Base-by-base conservation (phyloP, 257 asterid species). In the Primulina tabacum region DNA sequence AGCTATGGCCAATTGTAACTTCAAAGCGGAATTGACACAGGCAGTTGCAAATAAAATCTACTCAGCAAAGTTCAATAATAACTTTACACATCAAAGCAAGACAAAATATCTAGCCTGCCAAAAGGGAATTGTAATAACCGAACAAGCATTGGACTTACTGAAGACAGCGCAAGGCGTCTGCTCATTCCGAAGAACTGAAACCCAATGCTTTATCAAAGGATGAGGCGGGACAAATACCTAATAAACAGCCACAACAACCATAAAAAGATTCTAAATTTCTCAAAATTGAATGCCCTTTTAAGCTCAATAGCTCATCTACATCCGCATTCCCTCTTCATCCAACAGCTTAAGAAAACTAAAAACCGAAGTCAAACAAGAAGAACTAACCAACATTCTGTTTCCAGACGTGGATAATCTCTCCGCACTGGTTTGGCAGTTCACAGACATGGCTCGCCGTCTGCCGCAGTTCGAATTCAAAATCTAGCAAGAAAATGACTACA, bases 161-260 rank as follows among this genome's bases (percentile, higher is more conserved):
- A 94, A 94, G 32, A 94, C 74, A 0, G 96, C 86, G 74, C 79
- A 72, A 73, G 97, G 97, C 7, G 99, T 94, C 81, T 94, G 87
- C 77, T 81, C 95, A 71, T 91, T 94, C 75, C 99, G 88, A 73
- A 94, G 88, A 79, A 94, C 93, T 29, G 99, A 85, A 82, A 94
- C 80, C 99, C 99, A 94, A 75, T 94, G 99, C 87, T 94, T 91
- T 63, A 94, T 88, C 75, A 91, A 79, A 64, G 97, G 95, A 80
- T 94, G 99, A 18, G 95, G 97, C 61, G 99, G 99, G 62, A 94
- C 99, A 81, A 83, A 91, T 57, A 91, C 96, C 99, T 94, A 68
- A 68, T 11, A 28, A 60, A 37, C 32, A 72, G 7, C 66, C 33
- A 55, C 47, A 69, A 57, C 57, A 40, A 34, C 35, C 56, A 47